Percentiles rank a stretch among this genome's conserved stretches.
phyloP scores from a whole-genome alignment of 352 stramenopile genomes.

The Pelagophyceae sp. region DNA sequence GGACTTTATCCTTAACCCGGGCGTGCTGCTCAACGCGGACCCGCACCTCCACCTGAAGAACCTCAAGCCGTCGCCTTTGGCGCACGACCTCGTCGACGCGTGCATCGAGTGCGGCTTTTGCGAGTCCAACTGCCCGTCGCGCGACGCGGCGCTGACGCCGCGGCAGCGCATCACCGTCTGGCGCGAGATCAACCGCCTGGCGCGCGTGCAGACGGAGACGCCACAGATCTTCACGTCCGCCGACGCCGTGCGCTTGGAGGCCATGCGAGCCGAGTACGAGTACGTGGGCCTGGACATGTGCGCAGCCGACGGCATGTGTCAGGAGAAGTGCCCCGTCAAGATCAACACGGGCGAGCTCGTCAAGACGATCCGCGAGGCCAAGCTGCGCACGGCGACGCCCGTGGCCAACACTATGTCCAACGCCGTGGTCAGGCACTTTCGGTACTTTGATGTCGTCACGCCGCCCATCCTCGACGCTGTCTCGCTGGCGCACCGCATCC shows the following conservation, averaged over 20 bases:
- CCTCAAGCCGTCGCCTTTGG: constrained; percentile 12
- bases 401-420: background rate
- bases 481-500: background rate
- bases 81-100: constrained; percentile 14
- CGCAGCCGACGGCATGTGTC: constrained; percentile 16
- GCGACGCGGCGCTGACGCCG: constrained; percentile 2
- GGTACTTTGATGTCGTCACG: constrained; percentile 3
- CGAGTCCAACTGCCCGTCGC: constrained; percentile 16
- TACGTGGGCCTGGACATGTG: constrained; percentile 16
- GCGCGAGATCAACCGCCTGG: constrained; percentile 17
- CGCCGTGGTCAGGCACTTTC: background rate
- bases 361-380: constrained; percentile 15
- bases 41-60: constrained; percentile 8
- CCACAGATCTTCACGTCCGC: background rate
- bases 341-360: constrained; percentile 17
- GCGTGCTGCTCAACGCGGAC: constrained; percentile 7
- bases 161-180: constrained; percentile 13
- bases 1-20: constrained; percentile 13
- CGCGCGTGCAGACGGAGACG: background rate
- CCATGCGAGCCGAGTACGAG: constrained; percentile 15
- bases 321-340: constrained; percentile 18
- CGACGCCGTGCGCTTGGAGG: background rate
- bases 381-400: background rate
- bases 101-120: constrained; percentile 21
- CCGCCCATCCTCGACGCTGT: background rate